These are phyloP conservation scores for Irineochytrium annulatum DNA, from an alignment of 192 early-diverging fungal genomes.

Conservation along the genomic window DNA sequence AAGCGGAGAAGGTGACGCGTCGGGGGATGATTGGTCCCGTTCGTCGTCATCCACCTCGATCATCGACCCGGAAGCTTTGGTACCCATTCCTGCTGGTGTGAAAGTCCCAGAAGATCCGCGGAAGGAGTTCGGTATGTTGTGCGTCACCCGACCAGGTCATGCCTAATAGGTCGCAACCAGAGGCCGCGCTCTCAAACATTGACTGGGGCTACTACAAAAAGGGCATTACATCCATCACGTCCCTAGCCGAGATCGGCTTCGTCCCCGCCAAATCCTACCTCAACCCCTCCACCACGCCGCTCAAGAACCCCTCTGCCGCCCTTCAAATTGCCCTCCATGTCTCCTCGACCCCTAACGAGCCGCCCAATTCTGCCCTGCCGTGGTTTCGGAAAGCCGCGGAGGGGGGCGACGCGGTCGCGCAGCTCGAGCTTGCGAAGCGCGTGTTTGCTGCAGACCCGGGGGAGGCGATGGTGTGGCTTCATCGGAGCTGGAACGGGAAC, in stretches of 20 bases:
- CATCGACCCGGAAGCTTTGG: too few relatives aligned
- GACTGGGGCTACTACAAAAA: constrained; percentile 1
- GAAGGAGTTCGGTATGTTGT: neutral
- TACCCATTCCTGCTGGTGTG: neutral
- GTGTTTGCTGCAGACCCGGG: neutral
- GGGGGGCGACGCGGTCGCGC: neutral
- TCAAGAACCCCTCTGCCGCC: neutral
- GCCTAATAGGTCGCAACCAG: neutral
- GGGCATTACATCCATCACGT: neutral
- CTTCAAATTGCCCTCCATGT: neutral
- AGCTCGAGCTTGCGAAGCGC: neutral
- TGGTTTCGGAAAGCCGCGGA: neutral
- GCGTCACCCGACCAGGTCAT: neutral
- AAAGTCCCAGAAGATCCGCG: neutral
- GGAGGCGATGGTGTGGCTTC: neutral
- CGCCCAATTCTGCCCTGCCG: neutral
- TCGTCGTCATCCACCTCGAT: too few relatives aligned
- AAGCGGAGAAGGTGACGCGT: too few relatives aligned
- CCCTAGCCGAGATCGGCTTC: neutral
- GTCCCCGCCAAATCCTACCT: neutral
- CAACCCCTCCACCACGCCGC: neutral
- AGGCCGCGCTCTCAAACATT: neutral
- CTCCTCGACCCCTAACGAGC: neutral
- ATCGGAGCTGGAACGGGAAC: neutral
- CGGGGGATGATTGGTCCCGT: too few relatives aligned